Evolutionary conservation across 2,329 filamentous ascomycete genomes (phyloP), one percentile per base, ranked within the genome.

Genomic region (Aspergillus calidoustus): DNA sequence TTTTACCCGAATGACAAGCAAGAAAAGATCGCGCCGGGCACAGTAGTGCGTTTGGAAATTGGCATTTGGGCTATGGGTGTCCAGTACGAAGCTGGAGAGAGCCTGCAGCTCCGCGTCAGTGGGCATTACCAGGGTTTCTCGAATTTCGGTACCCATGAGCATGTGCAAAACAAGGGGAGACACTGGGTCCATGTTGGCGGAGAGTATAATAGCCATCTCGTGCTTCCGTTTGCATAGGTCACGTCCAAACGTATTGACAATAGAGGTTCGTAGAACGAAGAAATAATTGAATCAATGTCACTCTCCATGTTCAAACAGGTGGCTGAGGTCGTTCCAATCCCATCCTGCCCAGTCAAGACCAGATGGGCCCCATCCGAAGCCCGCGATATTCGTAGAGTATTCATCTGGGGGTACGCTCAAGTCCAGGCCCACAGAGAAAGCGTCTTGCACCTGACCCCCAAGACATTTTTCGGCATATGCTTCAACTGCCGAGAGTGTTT

Each of bases 21-120:
- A 13, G 49, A 59, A 2, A 59, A 59, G 28, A n/a, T 59, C 15
- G 1, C 19, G 6, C 57, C 49, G 2, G 57, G 57, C 15, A 59
- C 57, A 13, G 49, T 59, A 9, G 50, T 53, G 13, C 57, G 57
- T 6, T 22, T 59, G 31, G 57, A 59, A 7, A 59, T 59, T 6
- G 57, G 57, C 6, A 54, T 59, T n/a, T 59, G 57, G 57, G 49
- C 41, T 2, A 59, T 59, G 57, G 57, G 57, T 4, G 57, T 59
- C 11, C 49, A 54, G 13, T 59, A 59, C 13, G 49, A 59, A 25
- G 57, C 57, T 4, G 57, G 49, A 17, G 57, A 59, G 41, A 59
- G 57, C 30, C n/a, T 59, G 23, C 49, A 59, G 30, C 49, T 59
- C 8, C 57, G 57, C 8, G n/a, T 59, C 7, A 52, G 48, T 7